Base-by-base conservation (phyloP, 2,329 filamentous ascomycete species). In the Verticillium nonalfalfae region DNA sequence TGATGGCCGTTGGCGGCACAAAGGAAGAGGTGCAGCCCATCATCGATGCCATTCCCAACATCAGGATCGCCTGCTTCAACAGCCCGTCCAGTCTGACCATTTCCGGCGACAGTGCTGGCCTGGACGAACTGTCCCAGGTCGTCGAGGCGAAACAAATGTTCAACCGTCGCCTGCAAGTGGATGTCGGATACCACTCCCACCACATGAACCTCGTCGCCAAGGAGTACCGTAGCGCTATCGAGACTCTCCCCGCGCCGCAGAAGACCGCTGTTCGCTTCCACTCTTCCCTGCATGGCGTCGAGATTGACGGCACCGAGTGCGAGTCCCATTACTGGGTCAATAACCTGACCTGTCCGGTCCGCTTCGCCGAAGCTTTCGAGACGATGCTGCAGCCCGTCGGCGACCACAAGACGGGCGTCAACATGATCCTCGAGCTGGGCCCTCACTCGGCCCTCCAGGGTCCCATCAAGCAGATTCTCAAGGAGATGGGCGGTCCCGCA, bases 361-460 rank as follows among this genome's bases (percentile, higher is more conserved):
- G 72, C 10, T 81, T 82, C 64, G 80, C 81, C 59, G 50, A 77
- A 59, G 76, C 76, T 0, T 66, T 78, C 15, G 72, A 75, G 63
- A 73, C 45, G 18, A 52, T 52, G 45, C 45, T 52, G 7, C 45
- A 68, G 61, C 77, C 77, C 72, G 59, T 58, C 50, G 35, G n/a
- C 26, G 26, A 33, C 31, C 61, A 21, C 31, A 64, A 56, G 56
- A 63, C 64, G 31, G 63, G 60, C 18, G 54, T 62, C 9, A 60
- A 58, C n/a, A 69, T 79, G 9, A 70, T 80, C 26, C 66, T 83
- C n/a, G 81, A 83, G 66, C 67, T 83, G 9, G 81, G 81, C 0
- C 80, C 81, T 0, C 80, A 83, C 65, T 73, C 79, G 4, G 80
- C 79, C 2, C 72, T 83, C 1, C 75, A 79, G 57, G 80, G 81